Conservation (phyloP, 2,329 filamentous ascomycete species). For the Simplicillium sp. region DNA sequence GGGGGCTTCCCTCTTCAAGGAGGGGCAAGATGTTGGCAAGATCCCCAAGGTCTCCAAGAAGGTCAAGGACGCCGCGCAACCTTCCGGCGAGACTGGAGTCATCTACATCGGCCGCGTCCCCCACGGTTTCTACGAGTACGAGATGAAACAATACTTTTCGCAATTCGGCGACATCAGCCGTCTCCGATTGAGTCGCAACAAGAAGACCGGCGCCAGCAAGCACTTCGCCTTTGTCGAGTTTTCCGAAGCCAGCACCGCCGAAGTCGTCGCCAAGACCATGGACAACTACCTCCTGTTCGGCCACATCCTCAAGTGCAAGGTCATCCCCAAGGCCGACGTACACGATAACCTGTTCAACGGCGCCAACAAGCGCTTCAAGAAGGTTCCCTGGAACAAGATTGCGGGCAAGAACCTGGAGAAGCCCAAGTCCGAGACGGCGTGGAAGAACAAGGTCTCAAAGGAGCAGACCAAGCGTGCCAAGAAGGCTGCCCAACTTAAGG, state of each 20-base stretch:
- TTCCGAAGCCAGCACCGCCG: slow-evolving; percentile 63
- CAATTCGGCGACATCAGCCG: slow-evolving; percentile 80
- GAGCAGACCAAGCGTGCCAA: slow-evolving; percentile 62
- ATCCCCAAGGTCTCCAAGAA: slow-evolving; percentile 38
- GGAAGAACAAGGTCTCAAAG: slow-evolving; percentile 64
- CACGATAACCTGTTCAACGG: slow-evolving; percentile 82
- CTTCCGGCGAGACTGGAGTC: slow-evolving; percentile 55
- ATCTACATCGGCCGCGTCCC: slow-evolving; percentile 88
- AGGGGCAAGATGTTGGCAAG: slow-evolving; percentile 41
- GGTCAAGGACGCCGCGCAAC: slow-evolving; percentile 30
- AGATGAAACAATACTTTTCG: slow-evolving; percentile 87
- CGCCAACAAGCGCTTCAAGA: slow-evolving; percentile 82
- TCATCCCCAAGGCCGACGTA: slow-evolving; percentile 66
- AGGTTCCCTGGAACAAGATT: slow-evolving; percentile 79
- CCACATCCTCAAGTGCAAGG: slow-evolving; percentile 82
- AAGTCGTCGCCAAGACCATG: slow-evolving; percentile 93
- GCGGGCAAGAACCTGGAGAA: slow-evolving; percentile 66
- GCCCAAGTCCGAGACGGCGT: slow-evolving; percentile 64
- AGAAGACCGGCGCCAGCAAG: slow-evolving; percentile 81
- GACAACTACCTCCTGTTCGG: slow-evolving; percentile 94
- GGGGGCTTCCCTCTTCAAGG: slow-evolving; percentile 27
- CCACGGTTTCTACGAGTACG: slow-evolving; percentile 90
- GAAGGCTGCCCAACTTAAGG: slow-evolving; percentile 68
- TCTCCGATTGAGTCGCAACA: slow-evolving; percentile 82
- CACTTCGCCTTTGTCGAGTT: slow-evolving; percentile 97